A percentile compares a stretch with the other conserved stretches of the same genome.
Evolutionary conservation across 345 rosid genomes (phyloP).

Genomic region (Gossypium longicalyx): DNA sequence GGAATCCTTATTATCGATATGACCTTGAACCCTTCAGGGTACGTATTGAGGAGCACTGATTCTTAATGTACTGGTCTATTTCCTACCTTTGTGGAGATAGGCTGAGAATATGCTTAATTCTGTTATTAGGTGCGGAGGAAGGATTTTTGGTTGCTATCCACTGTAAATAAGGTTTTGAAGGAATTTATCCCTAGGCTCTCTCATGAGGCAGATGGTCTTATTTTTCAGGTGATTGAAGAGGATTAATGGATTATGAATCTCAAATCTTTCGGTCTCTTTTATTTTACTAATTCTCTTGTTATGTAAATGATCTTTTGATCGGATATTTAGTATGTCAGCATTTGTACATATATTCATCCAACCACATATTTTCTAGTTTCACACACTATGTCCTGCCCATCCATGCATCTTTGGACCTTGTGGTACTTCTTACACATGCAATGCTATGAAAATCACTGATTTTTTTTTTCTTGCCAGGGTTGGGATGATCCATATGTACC

Average conservation of each 20-base stretch:
- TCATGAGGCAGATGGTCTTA: conserved; percentile 96
- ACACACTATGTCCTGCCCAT: not conserved
- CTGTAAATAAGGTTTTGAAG: conserved; percentile 76
- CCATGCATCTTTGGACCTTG: not conserved
- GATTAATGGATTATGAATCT: not conserved
- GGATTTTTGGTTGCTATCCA: conserved; percentile 95
- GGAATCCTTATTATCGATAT: conserved; percentile 78
- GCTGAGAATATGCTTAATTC: conserved; percentile 14
- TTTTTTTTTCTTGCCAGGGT: conserved; percentile 43
- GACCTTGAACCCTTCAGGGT: conserved; percentile 97
- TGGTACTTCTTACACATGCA: not conserved
- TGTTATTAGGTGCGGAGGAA: conserved; percentile 83
- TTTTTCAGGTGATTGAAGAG: conserved; percentile 72
- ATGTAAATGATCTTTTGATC: not conserved
- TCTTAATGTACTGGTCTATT: not conserved
- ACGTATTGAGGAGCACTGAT: conserved; percentile 24
- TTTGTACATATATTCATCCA: not conserved
- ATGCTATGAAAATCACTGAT: not conserved
- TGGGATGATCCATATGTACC: conserved; percentile 99
- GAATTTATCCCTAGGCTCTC: conserved; percentile 95
- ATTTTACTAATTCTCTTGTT: not conserved
- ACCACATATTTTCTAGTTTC: not conserved
- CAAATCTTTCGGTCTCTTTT: not conserved
- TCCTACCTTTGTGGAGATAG: conserved; percentile 15
- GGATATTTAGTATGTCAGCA: not conserved